Evolutionary conservation across 768 basidiomycete species (phyloP), one percentile per base, ranked within the genome.

Genomic region (Hysterangium stoloniferum): DNA sequence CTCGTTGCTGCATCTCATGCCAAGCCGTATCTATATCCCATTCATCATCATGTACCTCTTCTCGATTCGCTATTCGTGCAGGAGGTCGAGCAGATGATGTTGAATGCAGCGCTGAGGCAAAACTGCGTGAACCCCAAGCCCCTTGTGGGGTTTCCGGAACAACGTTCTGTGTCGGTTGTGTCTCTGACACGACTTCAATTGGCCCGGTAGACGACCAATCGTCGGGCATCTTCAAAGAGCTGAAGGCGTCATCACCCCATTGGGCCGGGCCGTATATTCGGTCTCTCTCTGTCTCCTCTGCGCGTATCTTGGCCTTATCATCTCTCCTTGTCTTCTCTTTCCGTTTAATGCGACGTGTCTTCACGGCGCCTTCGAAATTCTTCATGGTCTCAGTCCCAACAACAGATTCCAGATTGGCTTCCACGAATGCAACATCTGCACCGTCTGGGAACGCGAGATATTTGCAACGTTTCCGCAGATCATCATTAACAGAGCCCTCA

Each of bases 401-500:
- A 31, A 94, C 86, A 6, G 71, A 72, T 52, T 76, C 72, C 15
- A 98, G 69, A 61, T 95, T 85, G 6, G 90, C 80, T 66, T 99
- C 94, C 48, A 97, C 71, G 66, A 97, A 97, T 20, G 92, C 84
- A 38, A 97, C 90, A 60, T 98, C 94, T 32, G 90, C 84, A 37
- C 89, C 84, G 52, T 90, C 84, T 1, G 94, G 89, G 58, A 97
- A 74, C 3, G 81, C 80, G 54, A 99, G 83, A 65, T 97, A 98
- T 63, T 94, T 95, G 73, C 91, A 97, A 28, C 94, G 83, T 66
- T 91, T 88, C 42, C 94, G 82, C 24, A 99, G 72, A 54, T 96
- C 93, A 54, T 94, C 93, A 64, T 95, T 89, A 57, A 99, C 84
- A 0, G 85, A 79, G 37, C 86, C 79, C 62, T 88, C 84, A 2